Conservation (phyloP, 208 protist genomes). For the Trypanosoma grayi region DNA sequence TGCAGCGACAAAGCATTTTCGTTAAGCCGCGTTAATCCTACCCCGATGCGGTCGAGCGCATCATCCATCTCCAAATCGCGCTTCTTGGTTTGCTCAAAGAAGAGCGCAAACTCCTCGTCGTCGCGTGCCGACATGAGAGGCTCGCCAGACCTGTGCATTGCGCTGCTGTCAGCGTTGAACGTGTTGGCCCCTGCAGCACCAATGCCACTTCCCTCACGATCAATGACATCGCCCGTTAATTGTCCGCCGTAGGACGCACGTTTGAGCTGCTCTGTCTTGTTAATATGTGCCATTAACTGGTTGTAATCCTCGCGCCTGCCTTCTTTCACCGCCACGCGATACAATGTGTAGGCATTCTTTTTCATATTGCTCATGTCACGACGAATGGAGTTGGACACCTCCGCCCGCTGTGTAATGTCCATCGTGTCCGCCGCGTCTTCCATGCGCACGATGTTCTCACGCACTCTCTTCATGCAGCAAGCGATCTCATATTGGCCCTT, state of each 20-base stretch:
- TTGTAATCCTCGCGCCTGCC: slow-evolving; percentile 23
- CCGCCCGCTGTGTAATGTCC: slow-evolving; percentile 14
- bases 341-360: slow-evolving; percentile 9
- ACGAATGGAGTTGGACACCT: slow-evolving; percentile 32
- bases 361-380: slow-evolving; percentile 29
- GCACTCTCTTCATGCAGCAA: slow-evolving; percentile 18
- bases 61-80: slow-evolving; percentile 59
- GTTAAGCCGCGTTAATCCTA: slow-evolving; percentile 46
- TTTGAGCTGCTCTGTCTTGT: slow-evolving; percentile 34
- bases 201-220: not conserved
- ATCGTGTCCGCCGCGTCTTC: slow-evolving; percentile 7
- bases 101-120: slow-evolving; percentile 53
- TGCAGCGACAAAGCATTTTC: slow-evolving; percentile 68
- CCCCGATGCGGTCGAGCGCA: slow-evolving; percentile 59
- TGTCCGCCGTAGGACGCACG: slow-evolving; percentile 10
- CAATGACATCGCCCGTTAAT: not conserved
- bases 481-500: slow-evolving; percentile 30
- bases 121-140: slow-evolving; percentile 21
- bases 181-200: not conserved
- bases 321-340: slow-evolving; percentile 28
- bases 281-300: slow-evolving; percentile 28
- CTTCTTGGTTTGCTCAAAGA: slow-evolving; percentile 55
- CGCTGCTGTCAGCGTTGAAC: not conserved
- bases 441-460: slow-evolving; percentile 15
- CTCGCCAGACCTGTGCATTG: slow-evolving; percentile 1